Evolutionary conservation across 2,329 filamentous ascomycete genomes (phyloP).

Genomic region (Alternaria dauci): DNA sequence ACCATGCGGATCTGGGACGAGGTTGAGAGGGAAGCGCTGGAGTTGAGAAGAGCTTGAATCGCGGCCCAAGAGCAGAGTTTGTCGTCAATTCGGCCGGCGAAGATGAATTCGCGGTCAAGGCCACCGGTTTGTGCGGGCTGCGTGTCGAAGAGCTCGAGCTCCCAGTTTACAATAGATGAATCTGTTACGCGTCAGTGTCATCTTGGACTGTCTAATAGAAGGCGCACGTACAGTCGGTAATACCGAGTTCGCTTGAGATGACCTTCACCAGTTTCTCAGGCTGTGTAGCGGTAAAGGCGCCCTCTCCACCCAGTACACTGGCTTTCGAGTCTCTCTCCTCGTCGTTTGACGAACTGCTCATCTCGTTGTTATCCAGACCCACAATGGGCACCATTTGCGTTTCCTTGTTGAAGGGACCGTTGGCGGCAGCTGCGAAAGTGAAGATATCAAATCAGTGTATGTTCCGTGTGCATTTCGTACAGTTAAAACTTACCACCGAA

Average conservation of each 20-base stretch:
- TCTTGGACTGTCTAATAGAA: neutral
- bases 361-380: constrained; percentile 78
- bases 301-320: constrained; percentile 64
- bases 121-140: constrained; percentile 86
- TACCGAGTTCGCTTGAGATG: constrained; percentile 79
- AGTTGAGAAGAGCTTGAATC: constrained; percentile 80
- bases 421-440: constrained; percentile 57
- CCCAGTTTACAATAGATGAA: constrained; percentile 88
- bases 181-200: constrained; percentile 45
- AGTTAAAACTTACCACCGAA: constrained; percentile 67
- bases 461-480: neutral
- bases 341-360: constrained; percentile 44
- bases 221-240: constrained; percentile 65
- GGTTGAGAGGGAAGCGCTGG: constrained; percentile 57
- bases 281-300: constrained; percentile 82
- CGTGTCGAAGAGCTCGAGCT: constrained; percentile 91
- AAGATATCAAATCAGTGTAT: neutral
- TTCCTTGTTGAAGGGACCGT: constrained; percentile 79
- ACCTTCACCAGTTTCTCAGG: constrained; percentile 84
- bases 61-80: constrained; percentile 97
- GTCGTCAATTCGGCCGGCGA: constrained; percentile 93
- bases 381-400: constrained; percentile 95
- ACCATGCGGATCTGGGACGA: constrained; percentile 85
- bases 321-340: constrained; percentile 53
- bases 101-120: constrained; percentile 91